Percentiles rank a stretch among this genome's conserved stretches.
Evolutionary conservation across 2,329 filamentous ascomycete genomes (phyloP).

Genomic region (Botrytis squamosa): DNA sequence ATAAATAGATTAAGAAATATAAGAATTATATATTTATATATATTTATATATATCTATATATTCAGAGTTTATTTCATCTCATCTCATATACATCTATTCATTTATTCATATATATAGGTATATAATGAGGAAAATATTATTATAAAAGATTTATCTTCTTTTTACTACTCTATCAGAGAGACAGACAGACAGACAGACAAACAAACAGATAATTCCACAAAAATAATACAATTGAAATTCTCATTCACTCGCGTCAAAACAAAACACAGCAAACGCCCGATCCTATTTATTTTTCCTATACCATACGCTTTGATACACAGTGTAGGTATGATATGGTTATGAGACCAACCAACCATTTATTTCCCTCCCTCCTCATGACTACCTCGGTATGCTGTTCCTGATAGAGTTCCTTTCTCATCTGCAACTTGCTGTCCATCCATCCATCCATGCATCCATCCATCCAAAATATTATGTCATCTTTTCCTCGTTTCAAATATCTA

Average conservation of each 20-base stretch:
- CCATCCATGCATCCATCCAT: constrained; percentile 8
- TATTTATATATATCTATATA: too few relatives aligned
- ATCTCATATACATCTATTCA: too few relatives aligned
- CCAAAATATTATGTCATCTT: constrained; percentile 12
- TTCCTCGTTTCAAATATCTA: constrained; percentile 20
- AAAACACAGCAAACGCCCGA: background rate
- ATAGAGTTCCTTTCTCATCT: background rate
- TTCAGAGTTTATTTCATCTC: too few relatives aligned
- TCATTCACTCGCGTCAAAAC: background rate
- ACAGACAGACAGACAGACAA: background rate
- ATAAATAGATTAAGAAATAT: too few relatives aligned
- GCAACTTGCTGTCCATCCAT: background rate
- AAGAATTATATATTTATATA: too few relatives aligned
- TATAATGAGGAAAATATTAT: too few relatives aligned
- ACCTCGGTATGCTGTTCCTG: background rate
- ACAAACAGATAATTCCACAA: background rate
- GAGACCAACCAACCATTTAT: background rate
- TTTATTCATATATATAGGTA: too few relatives aligned
- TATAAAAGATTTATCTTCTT: background rate
- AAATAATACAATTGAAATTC: background rate
- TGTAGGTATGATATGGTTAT: background rate
- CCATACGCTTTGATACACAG: constrained; percentile 1
- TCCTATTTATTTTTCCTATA: constrained; percentile 2
- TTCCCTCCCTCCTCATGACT: constrained; percentile 7
- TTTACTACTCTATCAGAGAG: background rate